Conservation (phyloP, 2,329 filamentous ascomycete genomes). For the Fusarium xylarioides region DNA sequence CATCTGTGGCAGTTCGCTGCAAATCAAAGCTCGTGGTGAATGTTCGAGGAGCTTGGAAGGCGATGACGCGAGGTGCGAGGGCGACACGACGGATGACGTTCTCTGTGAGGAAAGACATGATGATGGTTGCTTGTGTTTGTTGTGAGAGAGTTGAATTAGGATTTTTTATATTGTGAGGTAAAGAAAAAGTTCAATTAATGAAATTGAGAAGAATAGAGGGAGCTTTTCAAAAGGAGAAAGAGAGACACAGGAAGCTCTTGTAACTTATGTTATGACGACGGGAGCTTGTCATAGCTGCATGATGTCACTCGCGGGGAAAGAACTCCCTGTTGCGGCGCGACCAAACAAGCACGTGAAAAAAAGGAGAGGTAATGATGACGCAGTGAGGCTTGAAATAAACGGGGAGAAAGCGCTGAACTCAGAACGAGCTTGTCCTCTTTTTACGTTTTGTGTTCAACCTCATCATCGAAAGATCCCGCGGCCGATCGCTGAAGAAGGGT, state of each 20-base stretch:
- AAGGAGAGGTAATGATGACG: constrained; percentile 40
- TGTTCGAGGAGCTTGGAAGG: constrained; percentile 54
- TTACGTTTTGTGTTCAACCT: constrained; percentile 3
- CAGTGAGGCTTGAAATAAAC: constrained; percentile 26
- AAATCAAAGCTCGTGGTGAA: constrained; percentile 59
- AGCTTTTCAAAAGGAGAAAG: background rate
- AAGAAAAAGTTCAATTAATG: constrained; percentile 20
- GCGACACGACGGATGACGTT: constrained; percentile 55
- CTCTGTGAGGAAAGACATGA: constrained; percentile 65
- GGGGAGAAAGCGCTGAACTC: constrained; percentile 2
- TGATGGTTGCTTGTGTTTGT: background rate
- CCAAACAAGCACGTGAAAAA: constrained; percentile 32
- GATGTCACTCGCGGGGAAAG: constrained; percentile 42
- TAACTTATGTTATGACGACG: constrained; percentile 36
- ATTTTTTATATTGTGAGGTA: background rate
- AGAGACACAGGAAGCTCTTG: constrained; percentile 15
- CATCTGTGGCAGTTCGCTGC: constrained; percentile 61
- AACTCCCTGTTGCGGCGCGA: constrained; percentile 32
- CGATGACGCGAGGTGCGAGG: constrained; percentile 50
- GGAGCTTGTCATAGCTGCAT: constrained; percentile 28
- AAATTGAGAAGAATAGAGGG: background rate
- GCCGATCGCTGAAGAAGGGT: constrained; percentile 19
- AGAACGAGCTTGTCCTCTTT: constrained; percentile 4
- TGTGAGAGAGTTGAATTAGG: background rate
- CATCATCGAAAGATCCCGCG: constrained; percentile 29